Evolutionary conservation across 176 grass and related monocot species (phyloP), one percentile per base, ranked within the genome.

Genomic region (Pontederia crassipes): DNA sequence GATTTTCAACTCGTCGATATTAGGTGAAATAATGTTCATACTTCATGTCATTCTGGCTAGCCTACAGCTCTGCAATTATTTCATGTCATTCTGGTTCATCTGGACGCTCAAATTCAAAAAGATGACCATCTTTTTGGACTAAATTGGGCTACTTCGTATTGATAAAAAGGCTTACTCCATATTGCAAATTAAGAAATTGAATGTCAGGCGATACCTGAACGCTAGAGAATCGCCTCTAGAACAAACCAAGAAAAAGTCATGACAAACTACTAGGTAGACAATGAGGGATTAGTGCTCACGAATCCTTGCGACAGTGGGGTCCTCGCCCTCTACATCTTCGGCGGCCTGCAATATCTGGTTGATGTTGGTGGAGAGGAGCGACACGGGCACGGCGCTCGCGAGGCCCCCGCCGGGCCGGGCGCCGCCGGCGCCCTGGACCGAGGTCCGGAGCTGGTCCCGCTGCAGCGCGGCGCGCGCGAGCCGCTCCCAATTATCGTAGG

Each of bases 401-500:
- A 83, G 35, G 3, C 80, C 74, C 7, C 58, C 49, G 9, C 55
- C 20, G 50, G 29, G 48, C 29, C 45, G 46, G n/a, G n/a, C n/a
- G 8, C 65, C 62, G 20, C 77, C 78, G 32, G 81, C 56, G 13
- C 74, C 79, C 17, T 68, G 48, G 45, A 65, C 62, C 13, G 68
- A 2, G 65, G 50, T 40, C 45, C 78, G 76, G 61, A 72, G 71
- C 49, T 75, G 81, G 64, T 79, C 72, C 71, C 64, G 71, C 81
- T 85, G 85, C 11, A 82, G 75, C 49, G 81, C 70, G 12, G 91
- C 83, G 13, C 78, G 72, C 52, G 90, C 83, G 48, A 96, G 83
- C 29, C 86, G 80, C 78, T 96, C 91, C 91, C 91, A 96, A 78
- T 90, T 96, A 35, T 80, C 83, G 52, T 56, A n/a, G n/a, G n/a